Conservation (phyloP, 805 yeast species). For the Cyberlindnera veronae region DNA sequence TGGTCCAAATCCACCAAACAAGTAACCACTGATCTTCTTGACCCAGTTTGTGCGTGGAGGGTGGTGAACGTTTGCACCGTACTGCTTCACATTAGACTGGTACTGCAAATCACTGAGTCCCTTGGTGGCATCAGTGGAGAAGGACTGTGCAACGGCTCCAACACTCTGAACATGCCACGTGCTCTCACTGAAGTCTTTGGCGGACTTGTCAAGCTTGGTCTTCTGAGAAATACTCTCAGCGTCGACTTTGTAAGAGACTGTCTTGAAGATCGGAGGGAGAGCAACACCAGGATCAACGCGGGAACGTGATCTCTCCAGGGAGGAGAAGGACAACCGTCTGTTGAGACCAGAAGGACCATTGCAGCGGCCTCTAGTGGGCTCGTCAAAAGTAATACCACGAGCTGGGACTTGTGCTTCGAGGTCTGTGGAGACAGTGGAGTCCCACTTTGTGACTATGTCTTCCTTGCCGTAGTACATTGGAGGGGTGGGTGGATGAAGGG, state of each 20-base stretch:
- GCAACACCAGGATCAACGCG: slow-evolving; percentile 28
- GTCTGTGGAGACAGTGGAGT: slow-evolving; percentile 7
- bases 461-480: slow-evolving; percentile 2
- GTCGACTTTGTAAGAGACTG: slow-evolving; percentile 37
- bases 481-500: neutral
- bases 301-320: slow-evolving; percentile 9
- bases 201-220: slow-evolving; percentile 18
- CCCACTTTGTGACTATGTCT: slow-evolving; percentile 7
- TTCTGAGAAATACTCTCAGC: slow-evolving; percentile 13
- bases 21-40: slow-evolving; percentile 35
- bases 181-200: slow-evolving; percentile 26
- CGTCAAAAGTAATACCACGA: slow-evolving; percentile 6
- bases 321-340: slow-evolving; percentile 7
- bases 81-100: slow-evolving; percentile 13
- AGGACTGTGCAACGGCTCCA: slow-evolving; percentile 24
- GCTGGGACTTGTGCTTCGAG: slow-evolving; percentile 5
- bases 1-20: slow-evolving; percentile 48
- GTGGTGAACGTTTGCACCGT: slow-evolving; percentile 37
- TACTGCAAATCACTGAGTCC: slow-evolving; percentile 27
- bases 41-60: slow-evolving; percentile 34
- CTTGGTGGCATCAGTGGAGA: slow-evolving; percentile 19
- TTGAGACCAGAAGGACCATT: neutral
- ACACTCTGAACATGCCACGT: slow-evolving; percentile 32
- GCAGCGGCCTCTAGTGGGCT: slow-evolving; percentile 2
- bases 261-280: slow-evolving; percentile 36